Evolutionary conservation across 2,329 filamentous ascomycete genomes (phyloP), one percentile per base, ranked within the genome.

Genomic region (Sporothrix pallida): DNA sequence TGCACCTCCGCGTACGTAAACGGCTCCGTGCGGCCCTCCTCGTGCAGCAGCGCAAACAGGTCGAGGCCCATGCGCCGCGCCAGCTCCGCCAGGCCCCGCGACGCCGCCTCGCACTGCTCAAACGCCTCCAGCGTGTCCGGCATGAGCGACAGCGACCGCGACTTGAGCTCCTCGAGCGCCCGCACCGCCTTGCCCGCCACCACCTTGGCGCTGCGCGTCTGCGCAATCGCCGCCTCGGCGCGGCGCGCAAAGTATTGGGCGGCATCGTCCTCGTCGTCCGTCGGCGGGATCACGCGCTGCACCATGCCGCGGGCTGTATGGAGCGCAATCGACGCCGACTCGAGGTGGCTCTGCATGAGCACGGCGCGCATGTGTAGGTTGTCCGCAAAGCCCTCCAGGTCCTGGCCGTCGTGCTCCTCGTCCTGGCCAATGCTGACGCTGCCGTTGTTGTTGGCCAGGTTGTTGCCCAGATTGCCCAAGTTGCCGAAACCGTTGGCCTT

Each of bases 181-280:
- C 92, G 89, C 58, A 93, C 87, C 6, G 93, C 89, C 83, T 97
- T 97, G 73, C 91, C 89, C 67, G 92, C 89, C 68, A 95, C 87
- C 48, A 97, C 93, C 85, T 97, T 97, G 73, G 92, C 88, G 79
- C 92, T 94, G 75, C 95, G 89, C 8, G 92, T 93, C 78, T 94
- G 91, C 15, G 89, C 90, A 74, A 94, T 88, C 72, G 94, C 88
- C 17, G 86, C 81, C 74, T 97, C 94, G 0, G 91, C 85, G 80
- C 91, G 93, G 78, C 89, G 90, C 44, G 88, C 81, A 77, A 97
- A 91, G 77, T 92, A 87, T 75, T 90, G 84, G 12, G 87, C 88
- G 76, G 89, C 84, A 75, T 93, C 92, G 71, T 92, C 91, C 8
- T 93, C 90, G 37, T 92, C 89, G 23, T 83, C 84, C 10, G 82